Base-by-base conservation (phyloP, 768 basidiomycete species). In the Russula griseocarnosa region DNA sequence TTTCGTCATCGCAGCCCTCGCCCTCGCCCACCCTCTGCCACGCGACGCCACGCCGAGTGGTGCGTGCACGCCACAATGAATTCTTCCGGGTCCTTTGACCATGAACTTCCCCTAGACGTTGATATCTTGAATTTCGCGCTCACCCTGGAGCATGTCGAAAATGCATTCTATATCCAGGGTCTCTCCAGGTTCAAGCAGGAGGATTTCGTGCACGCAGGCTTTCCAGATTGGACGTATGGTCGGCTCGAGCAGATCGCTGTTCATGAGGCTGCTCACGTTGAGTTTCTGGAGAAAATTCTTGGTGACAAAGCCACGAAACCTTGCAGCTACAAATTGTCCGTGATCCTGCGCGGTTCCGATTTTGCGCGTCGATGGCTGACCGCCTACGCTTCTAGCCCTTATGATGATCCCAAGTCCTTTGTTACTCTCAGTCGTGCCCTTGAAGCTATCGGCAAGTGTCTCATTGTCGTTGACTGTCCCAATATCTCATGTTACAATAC, bases 381-480 rank as follows among this genome's bases (percentile, higher is more conserved):
- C 11, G 4, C 40, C 18, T 3, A 22, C 24, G 9, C 54, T 36
- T 18, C 59, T 60, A 79, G 78, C 76, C 77, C 79, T 8, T 78
- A 81, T 70, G 76, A 75, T 38, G 78, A 80, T 60, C 74, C 81
- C 24, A 68, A 70, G 30, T 73, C 77, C 2, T 88, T 88, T 74
- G 70, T 82, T 34, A 77, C 78, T 6, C 72, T 81, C 22, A 77
- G 83, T 24, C 76, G 78, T 56, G 74, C 79, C 42, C 72, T 90
- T 28, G 85, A 87, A 74, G 81, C 79, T 47, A 79, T 86, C 63
- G 77, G 78, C 40, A 58, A 55, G 66, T 55, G 51, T 56, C 50
- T 44, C 26, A 18, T 46, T 7, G 16, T 32, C 16, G 42, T 16
- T 22, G 32, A n/a, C 9, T 26, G 22, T 20, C 7, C 28, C 44